Evolutionary conservation across 768 basidiomycete genomes (phyloP).

Genomic region (Cystobasidium onofrii): DNA sequence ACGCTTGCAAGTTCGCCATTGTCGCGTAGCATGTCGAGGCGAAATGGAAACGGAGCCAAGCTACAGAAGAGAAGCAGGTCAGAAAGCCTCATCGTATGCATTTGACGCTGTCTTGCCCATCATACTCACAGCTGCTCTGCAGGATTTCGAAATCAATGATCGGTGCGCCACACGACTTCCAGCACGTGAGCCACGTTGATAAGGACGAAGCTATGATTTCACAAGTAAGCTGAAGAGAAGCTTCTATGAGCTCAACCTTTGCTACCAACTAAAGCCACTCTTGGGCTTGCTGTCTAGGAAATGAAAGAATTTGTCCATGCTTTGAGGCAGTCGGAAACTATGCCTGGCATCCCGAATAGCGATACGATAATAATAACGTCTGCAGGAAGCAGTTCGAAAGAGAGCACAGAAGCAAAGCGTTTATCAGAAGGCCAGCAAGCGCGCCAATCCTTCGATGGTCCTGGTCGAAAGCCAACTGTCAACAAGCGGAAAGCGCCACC

Average conservation of each 20-base stretch:
- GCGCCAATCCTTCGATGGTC: not conserved
- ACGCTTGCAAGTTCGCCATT: not conserved
- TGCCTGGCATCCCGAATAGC: not conserved
- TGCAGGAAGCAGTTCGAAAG: not conserved
- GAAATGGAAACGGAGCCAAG: conserved; percentile 12
- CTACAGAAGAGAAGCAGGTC: conserved; percentile 20
- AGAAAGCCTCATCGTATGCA: not conserved
- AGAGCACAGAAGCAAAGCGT: not conserved
- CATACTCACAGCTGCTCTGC: not conserved
- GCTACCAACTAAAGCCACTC: no score
- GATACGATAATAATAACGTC: not conserved
- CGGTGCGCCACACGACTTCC: not conserved
- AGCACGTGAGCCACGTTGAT: not conserved
- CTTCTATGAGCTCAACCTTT: no score
- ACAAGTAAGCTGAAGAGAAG: not conserved
- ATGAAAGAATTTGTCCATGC: not conserved
- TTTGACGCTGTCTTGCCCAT: not conserved
- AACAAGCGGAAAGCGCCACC: conserved; percentile 25
- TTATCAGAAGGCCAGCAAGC: not conserved
- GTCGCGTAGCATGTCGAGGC: conserved; percentile 5
- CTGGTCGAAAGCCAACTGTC: not conserved
- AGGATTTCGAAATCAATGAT: conserved; percentile 19
- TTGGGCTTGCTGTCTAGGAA: no score
- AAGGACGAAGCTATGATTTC: not conserved
- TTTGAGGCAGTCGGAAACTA: not conserved